These are phyloP conservation scores for Saturnispora gosingensis DNA, from an alignment of 805 yeast genomes.

Conservation along the genomic window DNA sequence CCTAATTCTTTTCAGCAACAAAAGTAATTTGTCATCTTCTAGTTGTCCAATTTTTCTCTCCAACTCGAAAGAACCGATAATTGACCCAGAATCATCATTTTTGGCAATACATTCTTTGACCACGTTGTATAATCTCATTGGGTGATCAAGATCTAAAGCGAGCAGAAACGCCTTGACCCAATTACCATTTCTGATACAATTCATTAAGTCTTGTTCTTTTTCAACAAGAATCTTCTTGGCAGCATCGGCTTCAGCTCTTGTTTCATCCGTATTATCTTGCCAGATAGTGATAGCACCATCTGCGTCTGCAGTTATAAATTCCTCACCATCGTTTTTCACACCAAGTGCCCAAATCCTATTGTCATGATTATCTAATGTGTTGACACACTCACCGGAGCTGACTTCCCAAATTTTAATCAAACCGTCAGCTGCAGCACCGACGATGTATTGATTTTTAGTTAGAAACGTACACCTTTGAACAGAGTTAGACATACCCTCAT, in stretches of 20 bases:
- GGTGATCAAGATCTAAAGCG: conserved; percentile 82
- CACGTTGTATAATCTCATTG: conserved; percentile 78
- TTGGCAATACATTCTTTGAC: conserved; percentile 50
- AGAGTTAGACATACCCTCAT: conserved; percentile 92
- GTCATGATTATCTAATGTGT: conserved; percentile 83
- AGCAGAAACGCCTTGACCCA: conserved; percentile 85
- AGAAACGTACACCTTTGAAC: conserved; percentile 75
- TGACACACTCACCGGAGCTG: conserved; percentile 61
- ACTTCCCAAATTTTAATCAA: conserved; percentile 86
- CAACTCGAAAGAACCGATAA: conserved; percentile 47
- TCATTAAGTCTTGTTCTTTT: conserved; percentile 79
- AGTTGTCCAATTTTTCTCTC: conserved; percentile 56
- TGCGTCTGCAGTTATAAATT: conserved; percentile 82
- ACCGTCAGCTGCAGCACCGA: conserved; percentile 91
- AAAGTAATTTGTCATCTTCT: conserved; percentile 47
- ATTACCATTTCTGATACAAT: conserved; percentile 59
- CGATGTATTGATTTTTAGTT: conserved; percentile 55
- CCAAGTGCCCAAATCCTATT: conserved; percentile 92
- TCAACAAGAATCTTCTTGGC: conserved; percentile 55
- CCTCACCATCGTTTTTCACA: conserved; percentile 53
- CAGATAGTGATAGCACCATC: conserved; percentile 87
- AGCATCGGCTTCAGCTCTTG: conserved; percentile 44
- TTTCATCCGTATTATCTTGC: conserved; percentile 80
- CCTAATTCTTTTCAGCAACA: conserved; percentile 65
- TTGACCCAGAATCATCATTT: conserved; percentile 39